Conservation (phyloP, 2,329 filamentous ascomycete genomes). For the Aspergillus ochraceoroseus region DNA sequence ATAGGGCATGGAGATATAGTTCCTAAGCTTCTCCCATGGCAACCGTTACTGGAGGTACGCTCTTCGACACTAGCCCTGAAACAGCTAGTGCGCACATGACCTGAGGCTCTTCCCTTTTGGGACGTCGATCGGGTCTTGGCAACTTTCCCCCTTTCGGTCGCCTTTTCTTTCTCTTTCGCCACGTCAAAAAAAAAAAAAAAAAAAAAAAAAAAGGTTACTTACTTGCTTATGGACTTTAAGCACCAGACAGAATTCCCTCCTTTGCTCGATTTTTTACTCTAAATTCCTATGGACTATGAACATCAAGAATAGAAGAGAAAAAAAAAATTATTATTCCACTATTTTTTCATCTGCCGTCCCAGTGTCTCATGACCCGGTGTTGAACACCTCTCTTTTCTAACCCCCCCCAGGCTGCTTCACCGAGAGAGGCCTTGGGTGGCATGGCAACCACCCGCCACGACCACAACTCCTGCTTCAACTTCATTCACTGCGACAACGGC, state of each 20-base stretch:
- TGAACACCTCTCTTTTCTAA: neutral
- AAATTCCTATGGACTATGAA: too few species aligned
- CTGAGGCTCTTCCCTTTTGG: constrained; percentile 47
- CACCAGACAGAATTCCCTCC: too few species aligned
- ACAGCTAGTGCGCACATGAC: constrained; percentile 46
- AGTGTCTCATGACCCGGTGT: neutral
- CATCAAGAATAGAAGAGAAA: neutral
- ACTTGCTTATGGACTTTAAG: too few species aligned
- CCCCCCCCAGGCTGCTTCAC: constrained; percentile 1
- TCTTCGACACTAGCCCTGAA: constrained; percentile 29
- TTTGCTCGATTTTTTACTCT: too few species aligned
- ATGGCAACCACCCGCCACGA: constrained; percentile 11
- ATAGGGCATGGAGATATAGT: constrained; percentile 32
- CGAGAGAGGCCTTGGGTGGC: constrained; percentile 3
- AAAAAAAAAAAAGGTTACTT: too few species aligned
- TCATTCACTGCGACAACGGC: neutral
- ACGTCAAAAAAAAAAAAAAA: neutral
- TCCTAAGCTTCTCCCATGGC: constrained; percentile 34
- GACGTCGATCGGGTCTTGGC: constrained; percentile 37
- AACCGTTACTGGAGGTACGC: constrained; percentile 39
- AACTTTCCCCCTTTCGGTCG: constrained; percentile 3
- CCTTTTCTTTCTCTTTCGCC: constrained; percentile 12
- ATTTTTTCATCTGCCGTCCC: neutral
- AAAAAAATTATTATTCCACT: neutral
- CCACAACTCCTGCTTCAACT: constrained; percentile 5